Evolutionary conservation across 441 rosid species (phyloP).

Genomic region (Gossypium armourianum): DNA sequence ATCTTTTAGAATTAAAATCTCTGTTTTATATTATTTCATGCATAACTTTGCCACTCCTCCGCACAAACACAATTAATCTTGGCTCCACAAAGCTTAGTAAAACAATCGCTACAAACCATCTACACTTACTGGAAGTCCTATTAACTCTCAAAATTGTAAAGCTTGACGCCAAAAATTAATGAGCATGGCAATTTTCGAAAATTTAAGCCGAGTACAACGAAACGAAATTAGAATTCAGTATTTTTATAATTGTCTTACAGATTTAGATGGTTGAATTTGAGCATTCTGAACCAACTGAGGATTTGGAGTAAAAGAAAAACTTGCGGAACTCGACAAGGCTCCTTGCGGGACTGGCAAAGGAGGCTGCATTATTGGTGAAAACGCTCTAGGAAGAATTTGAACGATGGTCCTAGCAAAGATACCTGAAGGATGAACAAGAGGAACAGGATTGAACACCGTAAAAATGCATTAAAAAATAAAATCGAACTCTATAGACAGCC

Average conservation of each 20-base stretch:
- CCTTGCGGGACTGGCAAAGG: not conserved
- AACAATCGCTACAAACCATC: not conserved
- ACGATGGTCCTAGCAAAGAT: not conserved
- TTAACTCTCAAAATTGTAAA: not conserved
- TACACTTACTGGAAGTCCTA: not conserved
- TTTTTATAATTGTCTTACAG: not conserved
- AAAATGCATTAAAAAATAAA: not conserved
- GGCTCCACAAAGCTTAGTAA: not conserved
- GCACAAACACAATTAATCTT: not conserved
- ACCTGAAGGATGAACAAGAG: conserved; percentile 2
- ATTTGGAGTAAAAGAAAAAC: conserved; percentile 4
- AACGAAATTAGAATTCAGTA: not conserved
- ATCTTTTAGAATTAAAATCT: not conserved
- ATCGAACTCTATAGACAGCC: not conserved
- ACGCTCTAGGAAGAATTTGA: not conserved
- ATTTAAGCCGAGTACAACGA: not conserved
- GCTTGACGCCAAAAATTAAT: not conserved
- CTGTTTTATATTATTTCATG: not conserved
- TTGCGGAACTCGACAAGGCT: conserved; percentile 4
- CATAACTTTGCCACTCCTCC: not conserved
- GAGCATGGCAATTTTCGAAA: not conserved
- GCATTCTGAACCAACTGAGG: not conserved
- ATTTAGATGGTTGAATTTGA: conserved; percentile 3
- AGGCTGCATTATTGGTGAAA: conserved; percentile 10
- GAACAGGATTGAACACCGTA: not conserved